Conservation (phyloP, 225 moss, liverwort and hornwort species). For the Lunularia cruciata region DNA sequence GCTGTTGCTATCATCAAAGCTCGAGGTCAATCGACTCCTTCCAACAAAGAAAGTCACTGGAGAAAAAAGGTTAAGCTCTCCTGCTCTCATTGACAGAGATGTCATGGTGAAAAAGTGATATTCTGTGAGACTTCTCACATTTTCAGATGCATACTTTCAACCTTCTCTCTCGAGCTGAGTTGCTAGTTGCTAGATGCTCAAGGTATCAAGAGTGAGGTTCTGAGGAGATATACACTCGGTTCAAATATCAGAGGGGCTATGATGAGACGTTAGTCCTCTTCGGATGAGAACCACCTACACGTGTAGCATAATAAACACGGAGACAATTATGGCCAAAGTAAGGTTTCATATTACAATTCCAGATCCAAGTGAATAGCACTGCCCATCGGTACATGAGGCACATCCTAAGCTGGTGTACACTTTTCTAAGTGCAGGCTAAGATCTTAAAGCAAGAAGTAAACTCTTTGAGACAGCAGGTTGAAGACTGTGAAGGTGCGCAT, state of each 20-base stretch:
- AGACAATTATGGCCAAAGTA: background rate
- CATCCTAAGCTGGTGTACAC: background rate
- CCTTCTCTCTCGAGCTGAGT: background rate
- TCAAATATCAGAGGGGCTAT: too few relatives aligned
- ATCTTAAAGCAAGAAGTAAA: slow-evolving; percentile 37
- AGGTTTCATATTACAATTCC: too few relatives aligned
- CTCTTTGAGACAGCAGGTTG: slow-evolving; percentile 29
- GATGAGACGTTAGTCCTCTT: too few relatives aligned
- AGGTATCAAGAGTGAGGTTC: background rate
- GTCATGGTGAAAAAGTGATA: background rate
- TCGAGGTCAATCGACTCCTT: slow-evolving; percentile 11
- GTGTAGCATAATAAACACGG: too few relatives aligned
- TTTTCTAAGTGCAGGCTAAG: slow-evolving; percentile 31
- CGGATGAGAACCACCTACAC: too few relatives aligned
- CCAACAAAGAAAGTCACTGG: slow-evolving; percentile 32
- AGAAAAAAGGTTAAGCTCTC: slow-evolving; percentile 34
- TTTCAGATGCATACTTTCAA: background rate
- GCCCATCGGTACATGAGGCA: too few relatives aligned
- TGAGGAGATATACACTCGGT: background rate
- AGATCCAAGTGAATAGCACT: too few relatives aligned
- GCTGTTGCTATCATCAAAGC: slow-evolving; percentile 39
- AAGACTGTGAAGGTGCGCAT: slow-evolving; percentile 25
- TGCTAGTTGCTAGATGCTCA: background rate
- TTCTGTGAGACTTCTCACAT: background rate
- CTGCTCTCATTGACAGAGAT: background rate